These are phyloP conservation scores for Ulvella scutata DNA, from an alignment of 139 green algal species.

Conservation along the genomic window DNA sequence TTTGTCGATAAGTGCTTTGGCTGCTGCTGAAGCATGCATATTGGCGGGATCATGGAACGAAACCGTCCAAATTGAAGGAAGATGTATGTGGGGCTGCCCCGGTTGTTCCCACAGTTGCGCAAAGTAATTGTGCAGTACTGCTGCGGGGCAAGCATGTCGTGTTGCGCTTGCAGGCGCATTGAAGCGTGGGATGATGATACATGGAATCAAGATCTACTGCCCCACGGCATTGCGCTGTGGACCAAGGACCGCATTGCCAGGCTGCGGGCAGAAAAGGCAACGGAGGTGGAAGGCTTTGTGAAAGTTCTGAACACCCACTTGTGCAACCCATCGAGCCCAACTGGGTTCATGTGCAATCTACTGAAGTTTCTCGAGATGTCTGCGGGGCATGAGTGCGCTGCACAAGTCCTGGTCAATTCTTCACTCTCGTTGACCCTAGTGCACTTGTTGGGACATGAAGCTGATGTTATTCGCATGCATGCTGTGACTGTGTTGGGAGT, in stretches of 20 bases:
- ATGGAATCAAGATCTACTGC: background rate
- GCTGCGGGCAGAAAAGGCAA: background rate
- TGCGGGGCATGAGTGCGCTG: slow-evolving; percentile 44
- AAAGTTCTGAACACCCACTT: background rate
- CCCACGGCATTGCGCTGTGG: background rate
- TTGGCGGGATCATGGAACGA: too few relatives aligned
- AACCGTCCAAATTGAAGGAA: too few relatives aligned
- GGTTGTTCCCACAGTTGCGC: too few relatives aligned
- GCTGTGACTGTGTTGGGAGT: slow-evolving; percentile 39
- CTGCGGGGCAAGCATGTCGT: too few relatives aligned
- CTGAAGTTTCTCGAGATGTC: slow-evolving; percentile 85
- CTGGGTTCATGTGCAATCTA: slow-evolving; percentile 58
- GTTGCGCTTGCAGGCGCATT: background rate
- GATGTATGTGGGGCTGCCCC: too few relatives aligned
- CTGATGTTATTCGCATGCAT: slow-evolving; percentile 22
- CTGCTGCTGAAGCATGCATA: too few relatives aligned
- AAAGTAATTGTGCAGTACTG: slow-evolving; percentile 14
- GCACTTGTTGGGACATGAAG: slow-evolving; percentile 20
- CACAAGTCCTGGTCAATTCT: slow-evolving; percentile 80
- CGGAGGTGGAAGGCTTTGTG: background rate
- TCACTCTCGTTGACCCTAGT: slow-evolving; percentile 65
- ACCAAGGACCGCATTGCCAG: background rate
- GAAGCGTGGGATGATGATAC: background rate
- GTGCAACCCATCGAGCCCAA: background rate
- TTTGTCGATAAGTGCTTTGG: too few relatives aligned